Evolutionary conservation across 106 monocot genomes (phyloP).

Genomic region (Hemerocallis citrina): DNA sequence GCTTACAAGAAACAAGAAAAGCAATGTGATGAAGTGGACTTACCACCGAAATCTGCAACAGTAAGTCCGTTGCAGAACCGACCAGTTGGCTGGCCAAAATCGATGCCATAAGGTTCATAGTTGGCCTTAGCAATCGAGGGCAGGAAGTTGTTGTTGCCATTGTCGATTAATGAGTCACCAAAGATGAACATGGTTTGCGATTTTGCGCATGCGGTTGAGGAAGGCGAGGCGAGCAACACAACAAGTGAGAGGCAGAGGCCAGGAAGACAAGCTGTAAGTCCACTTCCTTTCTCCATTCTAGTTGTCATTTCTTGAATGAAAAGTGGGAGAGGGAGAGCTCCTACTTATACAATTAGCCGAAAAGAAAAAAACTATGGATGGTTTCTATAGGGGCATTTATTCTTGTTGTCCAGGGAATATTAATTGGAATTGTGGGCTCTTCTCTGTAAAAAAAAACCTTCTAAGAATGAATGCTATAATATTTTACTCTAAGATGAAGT

Average conservation of each 20-base stretch:
- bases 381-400: too few relatives aligned
- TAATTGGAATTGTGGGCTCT: too few relatives aligned
- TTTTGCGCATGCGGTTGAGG: background rate
- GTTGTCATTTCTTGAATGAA: background rate
- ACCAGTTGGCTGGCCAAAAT: constrained; percentile 40
- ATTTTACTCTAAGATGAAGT: too few relatives aligned
- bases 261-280: background rate
- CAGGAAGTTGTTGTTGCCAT: constrained; percentile 60
- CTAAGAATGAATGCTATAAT: too few relatives aligned
- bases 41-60: constrained; percentile 50
- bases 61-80: constrained; percentile 63
- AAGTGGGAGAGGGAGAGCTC: background rate
- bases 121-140: constrained; percentile 44
- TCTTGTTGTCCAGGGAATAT: too few relatives aligned
- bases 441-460: too few relatives aligned
- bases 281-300: background rate
- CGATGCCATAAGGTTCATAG: constrained; percentile 54
- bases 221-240: background rate
- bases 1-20: too few relatives aligned
- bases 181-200: constrained; percentile 59
- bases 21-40: background rate
- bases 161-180: constrained; percentile 57
- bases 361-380: too few relatives aligned
- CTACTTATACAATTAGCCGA: background rate
- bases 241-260: background rate